Evolutionary conservation across 2,329 filamentous ascomycete species (phyloP).

Genomic region (Sporothrix variecibatus): DNA sequence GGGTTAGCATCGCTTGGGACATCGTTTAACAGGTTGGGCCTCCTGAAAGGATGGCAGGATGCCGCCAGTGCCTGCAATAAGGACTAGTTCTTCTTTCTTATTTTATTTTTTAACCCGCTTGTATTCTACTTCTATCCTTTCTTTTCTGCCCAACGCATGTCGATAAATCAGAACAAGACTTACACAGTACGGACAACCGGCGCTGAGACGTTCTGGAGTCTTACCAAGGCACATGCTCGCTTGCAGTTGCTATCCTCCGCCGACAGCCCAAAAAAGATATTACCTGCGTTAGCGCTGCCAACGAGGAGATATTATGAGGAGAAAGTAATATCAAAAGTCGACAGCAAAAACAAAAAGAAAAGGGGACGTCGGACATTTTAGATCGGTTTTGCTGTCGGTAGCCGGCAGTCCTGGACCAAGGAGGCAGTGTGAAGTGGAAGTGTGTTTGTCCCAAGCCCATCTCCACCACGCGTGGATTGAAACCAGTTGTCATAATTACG

Average conservation of each 20-base stretch:
- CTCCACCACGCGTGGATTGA: neutral
- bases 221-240: neutral
- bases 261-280: neutral
- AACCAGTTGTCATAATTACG: neutral
- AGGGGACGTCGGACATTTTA: neutral
- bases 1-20: neutral
- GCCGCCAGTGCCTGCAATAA: neutral
- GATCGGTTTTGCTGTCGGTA: neutral
- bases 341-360: neutral
- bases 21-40: neutral
- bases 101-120: neutral
- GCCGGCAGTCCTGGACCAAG: constrained; percentile 1
- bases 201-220: neutral
- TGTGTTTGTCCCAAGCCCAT: neutral
- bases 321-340: neutral
- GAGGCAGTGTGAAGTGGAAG: neutral
- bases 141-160: neutral
- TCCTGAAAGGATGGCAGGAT: neutral
- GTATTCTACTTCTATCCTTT: neutral
- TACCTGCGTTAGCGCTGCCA: constrained; percentile 5
- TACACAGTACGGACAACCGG: neutral
- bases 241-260: neutral
- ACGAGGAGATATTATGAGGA: neutral
- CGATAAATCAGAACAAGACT: neutral
- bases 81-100: neutral